Evolutionary conservation across 2,329 filamentous ascomycete genomes (phyloP).

Genomic region (Phialophora verrucosa): DNA sequence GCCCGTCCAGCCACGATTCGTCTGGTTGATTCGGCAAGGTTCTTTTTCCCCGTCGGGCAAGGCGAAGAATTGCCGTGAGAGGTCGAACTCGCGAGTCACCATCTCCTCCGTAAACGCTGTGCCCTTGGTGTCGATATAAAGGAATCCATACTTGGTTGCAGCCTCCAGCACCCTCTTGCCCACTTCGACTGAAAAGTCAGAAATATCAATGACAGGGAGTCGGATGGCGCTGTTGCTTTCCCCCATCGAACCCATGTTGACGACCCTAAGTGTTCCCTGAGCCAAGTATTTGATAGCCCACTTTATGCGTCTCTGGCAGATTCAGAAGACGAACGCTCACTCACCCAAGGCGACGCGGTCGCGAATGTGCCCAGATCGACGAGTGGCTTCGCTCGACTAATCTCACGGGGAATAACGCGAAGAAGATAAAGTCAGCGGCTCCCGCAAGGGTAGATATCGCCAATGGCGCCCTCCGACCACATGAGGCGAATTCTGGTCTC

Average conservation of each 20-base stretch:
- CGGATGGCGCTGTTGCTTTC: conserved; percentile 21
- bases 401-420: background rate
- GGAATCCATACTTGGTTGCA: conserved; percentile 81
- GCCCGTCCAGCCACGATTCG: conserved; percentile 85
- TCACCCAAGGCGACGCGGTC: background rate
- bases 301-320: background rate
- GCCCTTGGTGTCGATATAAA: conserved; percentile 81
- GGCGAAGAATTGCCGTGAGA: conserved; percentile 61
- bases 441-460: background rate
- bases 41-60: conserved; percentile 51
- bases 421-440: background rate
- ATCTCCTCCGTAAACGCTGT: conserved; percentile 69
- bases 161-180: conserved; percentile 75
- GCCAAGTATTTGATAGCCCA: background rate
- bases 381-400: background rate
- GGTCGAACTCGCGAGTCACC: conserved; percentile 72
- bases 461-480: background rate
- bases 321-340: background rate
- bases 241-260: conserved; percentile 14
- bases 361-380: background rate
- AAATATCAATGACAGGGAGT: conserved; percentile 86
- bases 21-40: conserved; percentile 72
- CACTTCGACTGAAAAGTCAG: conserved; percentile 63
- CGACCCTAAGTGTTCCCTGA: background rate
- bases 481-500: background rate